Percentiles rank a stretch among this genome's conserved stretches.
Conservation (phyloP, 805 yeast genomes). For the Kazachstania bromeliacearum region DNA sequence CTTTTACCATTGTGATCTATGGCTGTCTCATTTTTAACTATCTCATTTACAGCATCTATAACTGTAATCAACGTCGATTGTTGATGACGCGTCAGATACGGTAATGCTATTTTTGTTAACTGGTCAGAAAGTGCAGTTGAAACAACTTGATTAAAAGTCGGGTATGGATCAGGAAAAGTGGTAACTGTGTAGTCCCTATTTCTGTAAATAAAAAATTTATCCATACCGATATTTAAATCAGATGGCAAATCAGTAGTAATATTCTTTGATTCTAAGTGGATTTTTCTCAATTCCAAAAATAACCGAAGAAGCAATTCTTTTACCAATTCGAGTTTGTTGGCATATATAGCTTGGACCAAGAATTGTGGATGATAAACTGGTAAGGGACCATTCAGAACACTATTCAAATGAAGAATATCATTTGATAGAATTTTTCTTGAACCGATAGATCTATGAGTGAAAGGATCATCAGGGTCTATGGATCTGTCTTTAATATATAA, state of each 20-base stretch:
- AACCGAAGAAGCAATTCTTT: slow-evolving; percentile 47
- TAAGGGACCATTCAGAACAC: slow-evolving; percentile 78
- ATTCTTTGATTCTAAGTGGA: slow-evolving; percentile 35
- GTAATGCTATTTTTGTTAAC: slow-evolving; percentile 56
- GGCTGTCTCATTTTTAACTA: slow-evolving; percentile 33
- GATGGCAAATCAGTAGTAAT: slow-evolving; percentile 24
- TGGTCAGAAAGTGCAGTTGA: slow-evolving; percentile 46
- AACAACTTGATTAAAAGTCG: slow-evolving; percentile 34
- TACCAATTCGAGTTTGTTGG: slow-evolving; percentile 47
- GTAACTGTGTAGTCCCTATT: slow-evolving; percentile 20
- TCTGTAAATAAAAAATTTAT: slow-evolving; percentile 19
- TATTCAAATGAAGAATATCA: slow-evolving; percentile 56
- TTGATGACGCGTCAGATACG: slow-evolving; percentile 82
- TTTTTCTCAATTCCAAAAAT: slow-evolving; percentile 45
- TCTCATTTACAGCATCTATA: slow-evolving; percentile 51
- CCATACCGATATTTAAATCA: slow-evolving; percentile 22
- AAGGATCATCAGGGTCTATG: slow-evolving; percentile 45
- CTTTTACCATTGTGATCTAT: slow-evolving; percentile 51
- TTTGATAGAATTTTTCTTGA: slow-evolving; percentile 46
- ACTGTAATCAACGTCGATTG: slow-evolving; percentile 73
- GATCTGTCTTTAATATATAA: slow-evolving; percentile 69
- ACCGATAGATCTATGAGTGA: slow-evolving; percentile 47
- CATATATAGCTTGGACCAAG: slow-evolving; percentile 62
- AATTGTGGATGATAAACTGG: slow-evolving; percentile 90
- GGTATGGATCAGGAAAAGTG: slow-evolving; percentile 32